Evolutionary conservation across 352 stramenopile genomes (phyloP).

Genomic region (Pythium rishiriense): DNA sequence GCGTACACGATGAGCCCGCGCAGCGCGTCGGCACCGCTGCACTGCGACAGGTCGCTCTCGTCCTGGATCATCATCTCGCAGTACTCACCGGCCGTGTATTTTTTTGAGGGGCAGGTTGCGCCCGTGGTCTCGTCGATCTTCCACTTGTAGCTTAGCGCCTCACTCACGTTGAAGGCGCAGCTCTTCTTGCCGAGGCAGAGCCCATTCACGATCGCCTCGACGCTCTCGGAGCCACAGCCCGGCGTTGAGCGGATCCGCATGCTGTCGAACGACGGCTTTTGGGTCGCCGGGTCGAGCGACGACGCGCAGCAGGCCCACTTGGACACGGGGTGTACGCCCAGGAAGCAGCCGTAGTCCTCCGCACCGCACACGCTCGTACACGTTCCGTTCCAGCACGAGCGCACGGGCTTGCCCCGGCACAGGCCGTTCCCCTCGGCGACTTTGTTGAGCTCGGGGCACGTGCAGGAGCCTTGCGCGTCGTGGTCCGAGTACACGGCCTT

Average conservation of each 20-base stretch:
- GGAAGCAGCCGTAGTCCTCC: conserved; percentile 58
- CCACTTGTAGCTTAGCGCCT: conserved; percentile 59
- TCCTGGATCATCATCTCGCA: conserved; percentile 52
- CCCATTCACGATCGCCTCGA: conserved; percentile 69
- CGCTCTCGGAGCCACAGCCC: conserved; percentile 42
- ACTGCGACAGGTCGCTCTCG: conserved; percentile 59
- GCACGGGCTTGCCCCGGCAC: conserved; percentile 43
- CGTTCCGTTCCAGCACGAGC: conserved; percentile 16
- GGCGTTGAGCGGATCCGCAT: conserved; percentile 51
- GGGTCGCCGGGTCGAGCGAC: conserved; percentile 30
- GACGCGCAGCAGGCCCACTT: conserved; percentile 65
- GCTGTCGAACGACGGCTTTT: conserved; percentile 45
- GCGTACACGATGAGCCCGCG: conserved; percentile 72
- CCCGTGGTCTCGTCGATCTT: conserved; percentile 41
- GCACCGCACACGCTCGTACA: conserved; percentile 44
- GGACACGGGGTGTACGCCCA: conserved; percentile 65
- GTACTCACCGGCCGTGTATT: conserved; percentile 34
- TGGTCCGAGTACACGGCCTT: conserved; percentile 77
- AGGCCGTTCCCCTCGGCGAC: conserved; percentile 52
- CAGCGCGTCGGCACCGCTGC: conserved; percentile 19
- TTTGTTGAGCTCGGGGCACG: conserved; percentile 67
- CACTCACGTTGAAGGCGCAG: conserved; percentile 66
- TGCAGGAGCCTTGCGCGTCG: conserved; percentile 57
- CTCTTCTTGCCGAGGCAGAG: conserved; percentile 69
- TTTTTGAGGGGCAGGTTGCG: conserved; percentile 33